Conservation (phyloP, 2,329 filamentous ascomycete genomes). For the Alternaria viburni region DNA sequence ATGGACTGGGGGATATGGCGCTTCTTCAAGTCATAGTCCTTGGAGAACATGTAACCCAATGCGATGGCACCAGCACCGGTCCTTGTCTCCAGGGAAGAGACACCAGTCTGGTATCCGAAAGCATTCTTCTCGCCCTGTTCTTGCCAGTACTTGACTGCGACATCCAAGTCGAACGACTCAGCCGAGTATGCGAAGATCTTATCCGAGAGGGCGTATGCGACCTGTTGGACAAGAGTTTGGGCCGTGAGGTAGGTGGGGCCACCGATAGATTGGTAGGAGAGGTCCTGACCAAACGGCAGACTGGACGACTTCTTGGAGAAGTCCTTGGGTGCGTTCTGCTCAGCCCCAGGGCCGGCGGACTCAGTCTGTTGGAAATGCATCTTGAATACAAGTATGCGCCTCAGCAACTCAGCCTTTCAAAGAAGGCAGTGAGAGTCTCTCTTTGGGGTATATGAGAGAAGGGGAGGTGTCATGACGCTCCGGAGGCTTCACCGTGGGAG, state of each 20-base stretch:
- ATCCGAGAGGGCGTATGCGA: slow-evolving; percentile 93
- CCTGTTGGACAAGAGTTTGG: slow-evolving; percentile 92
- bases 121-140: slow-evolving; percentile 74
- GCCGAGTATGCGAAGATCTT: slow-evolving; percentile 98
- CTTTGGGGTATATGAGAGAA: slow-evolving; percentile 11
- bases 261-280: slow-evolving; percentile 66
- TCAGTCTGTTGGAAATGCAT: slow-evolving; percentile 50
- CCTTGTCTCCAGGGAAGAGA: slow-evolving; percentile 84
- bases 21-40: slow-evolving; percentile 92
- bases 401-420: slow-evolving; percentile 8
- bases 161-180: slow-evolving; percentile 88
- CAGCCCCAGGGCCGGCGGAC: slow-evolving; percentile 46
- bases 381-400: slow-evolving; percentile 20
- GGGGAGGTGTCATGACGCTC: slow-evolving; percentile 15
- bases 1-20: slow-evolving; percentile 90
- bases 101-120: slow-evolving; percentile 77
- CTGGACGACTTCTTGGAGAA: slow-evolving; percentile 55
- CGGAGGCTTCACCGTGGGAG: slow-evolving; percentile 21
- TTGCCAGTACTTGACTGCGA: slow-evolving; percentile 81
- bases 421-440: slow-evolving; percentile 12
- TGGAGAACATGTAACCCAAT: slow-evolving; percentile 96
- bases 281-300: slow-evolving; percentile 60
- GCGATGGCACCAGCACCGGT: slow-evolving; percentile 89
- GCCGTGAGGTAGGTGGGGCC: slow-evolving; percentile 93
- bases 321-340: slow-evolving; percentile 37